phyloP scores from a whole-genome alignment of 83 land plant genomes.

The Picea mariana region DNA sequence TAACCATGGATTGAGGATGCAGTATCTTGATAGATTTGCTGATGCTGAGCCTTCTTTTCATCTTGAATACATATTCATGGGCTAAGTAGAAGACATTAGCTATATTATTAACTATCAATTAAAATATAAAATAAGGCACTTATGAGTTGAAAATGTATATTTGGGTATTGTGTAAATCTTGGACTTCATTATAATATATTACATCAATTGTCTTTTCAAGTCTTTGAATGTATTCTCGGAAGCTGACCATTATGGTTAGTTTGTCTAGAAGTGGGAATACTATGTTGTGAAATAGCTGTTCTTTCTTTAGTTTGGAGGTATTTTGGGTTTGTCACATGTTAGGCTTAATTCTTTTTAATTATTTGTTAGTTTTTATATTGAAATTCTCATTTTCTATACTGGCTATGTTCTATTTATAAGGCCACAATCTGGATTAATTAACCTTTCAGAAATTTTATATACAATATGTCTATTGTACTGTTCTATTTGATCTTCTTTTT shows the following conservation, averaged over 20 bases:
- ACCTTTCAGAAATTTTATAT: background rate
- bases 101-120: background rate
- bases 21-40: no score
- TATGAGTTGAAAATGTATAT: background rate
- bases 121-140: background rate
- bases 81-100: background rate
- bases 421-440: constrained; percentile 7
- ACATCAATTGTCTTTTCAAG: background rate
- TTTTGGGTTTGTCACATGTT: background rate
- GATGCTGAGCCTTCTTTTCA: no score
- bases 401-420: background rate
- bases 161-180: background rate
- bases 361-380: background rate
- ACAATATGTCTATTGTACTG: background rate
- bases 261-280: background rate
- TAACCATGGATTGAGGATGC: no score
- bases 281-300: background rate
- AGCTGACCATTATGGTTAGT: background rate
- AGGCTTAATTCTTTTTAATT: background rate
- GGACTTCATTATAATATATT: no score
- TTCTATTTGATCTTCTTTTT: constrained; percentile 1
- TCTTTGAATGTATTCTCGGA: background rate
- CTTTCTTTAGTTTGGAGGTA: background rate
- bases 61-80: background rate
- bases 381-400: background rate